Conservation (phyloP, 257 asterid genomes). For the Solanum etuberosum region DNA sequence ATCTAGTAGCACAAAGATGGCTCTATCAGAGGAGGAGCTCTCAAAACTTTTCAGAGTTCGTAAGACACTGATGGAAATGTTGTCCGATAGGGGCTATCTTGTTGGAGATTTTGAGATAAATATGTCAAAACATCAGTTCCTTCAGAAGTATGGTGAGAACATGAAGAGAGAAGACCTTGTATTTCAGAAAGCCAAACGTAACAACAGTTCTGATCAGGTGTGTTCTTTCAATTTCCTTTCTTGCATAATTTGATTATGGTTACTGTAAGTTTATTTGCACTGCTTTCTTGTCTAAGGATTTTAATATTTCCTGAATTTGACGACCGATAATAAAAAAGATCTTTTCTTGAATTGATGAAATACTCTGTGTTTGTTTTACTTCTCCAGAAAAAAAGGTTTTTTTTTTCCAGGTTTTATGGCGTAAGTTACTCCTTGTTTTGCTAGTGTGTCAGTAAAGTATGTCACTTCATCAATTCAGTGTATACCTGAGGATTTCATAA, state of each 20-base stretch:
- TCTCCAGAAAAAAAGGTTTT: neutral
- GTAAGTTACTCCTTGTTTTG: neutral
- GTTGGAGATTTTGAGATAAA: conserved; percentile 24
- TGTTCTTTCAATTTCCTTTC: neutral
- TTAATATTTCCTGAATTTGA: neutral
- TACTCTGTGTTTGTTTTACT: neutral
- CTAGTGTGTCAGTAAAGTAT: neutral
- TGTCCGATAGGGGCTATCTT: conserved; percentile 21
- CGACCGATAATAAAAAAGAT: neutral
- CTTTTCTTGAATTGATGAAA: neutral
- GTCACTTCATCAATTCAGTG: neutral
- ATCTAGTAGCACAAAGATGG: conserved; percentile 1
- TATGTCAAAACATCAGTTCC: conserved; percentile 11
- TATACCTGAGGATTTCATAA: neutral
- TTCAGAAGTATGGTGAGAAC: conserved; percentile 49
- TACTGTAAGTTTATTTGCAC: neutral
- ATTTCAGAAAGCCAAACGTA: conserved; percentile 39
- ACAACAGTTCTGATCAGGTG: conserved; percentile 52
- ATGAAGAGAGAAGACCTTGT: conserved; percentile 82
- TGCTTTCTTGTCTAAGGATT: neutral
- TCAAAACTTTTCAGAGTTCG: conserved; percentile 12
- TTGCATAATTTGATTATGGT: neutral
- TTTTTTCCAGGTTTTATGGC: neutral
- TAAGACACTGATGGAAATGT: conserved; percentile 25
- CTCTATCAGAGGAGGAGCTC: neutral